These are phyloP conservation scores for Globisporangium camurandrum DNA, from an alignment of 352 stramenopile genomes.

Conservation along the genomic window DNA sequence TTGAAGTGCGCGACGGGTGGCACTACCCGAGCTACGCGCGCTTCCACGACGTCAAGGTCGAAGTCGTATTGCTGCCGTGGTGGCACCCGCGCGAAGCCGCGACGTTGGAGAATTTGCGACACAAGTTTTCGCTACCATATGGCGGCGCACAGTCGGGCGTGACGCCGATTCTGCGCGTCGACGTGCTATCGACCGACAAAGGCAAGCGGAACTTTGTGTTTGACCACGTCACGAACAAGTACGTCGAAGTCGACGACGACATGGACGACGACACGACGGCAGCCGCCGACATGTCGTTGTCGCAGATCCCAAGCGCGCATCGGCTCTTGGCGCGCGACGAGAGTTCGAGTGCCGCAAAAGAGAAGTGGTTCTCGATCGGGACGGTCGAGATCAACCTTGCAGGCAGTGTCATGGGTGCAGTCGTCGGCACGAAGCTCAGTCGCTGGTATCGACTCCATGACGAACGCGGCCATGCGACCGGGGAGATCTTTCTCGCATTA, in stretches of 20 bases:
- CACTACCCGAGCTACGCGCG: slow-evolving; percentile 72
- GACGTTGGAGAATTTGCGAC: slow-evolving; percentile 60
- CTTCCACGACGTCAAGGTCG: slow-evolving; percentile 81
- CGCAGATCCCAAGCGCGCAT: slow-evolving; percentile 11
- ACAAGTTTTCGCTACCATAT: slow-evolving; percentile 80
- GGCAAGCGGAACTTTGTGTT: slow-evolving; percentile 81
- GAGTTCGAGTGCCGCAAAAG: slow-evolving; percentile 40
- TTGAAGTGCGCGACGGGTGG: slow-evolving; percentile 83
- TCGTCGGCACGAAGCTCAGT: slow-evolving; percentile 55
- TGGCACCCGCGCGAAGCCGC: slow-evolving; percentile 74
- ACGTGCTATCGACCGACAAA: slow-evolving; percentile 60
- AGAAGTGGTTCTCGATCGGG: slow-evolving; percentile 71
- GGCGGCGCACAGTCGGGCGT: slow-evolving; percentile 81
- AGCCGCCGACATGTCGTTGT: slow-evolving; percentile 5
- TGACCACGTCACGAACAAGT: slow-evolving; percentile 78
- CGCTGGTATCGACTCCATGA: slow-evolving; percentile 83
- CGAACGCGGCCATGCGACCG: slow-evolving; percentile 65
- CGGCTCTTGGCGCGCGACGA: slow-evolving; percentile 33
- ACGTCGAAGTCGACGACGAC: slow-evolving; percentile 76
- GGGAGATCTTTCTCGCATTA: slow-evolving; percentile 78
- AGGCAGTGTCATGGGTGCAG: slow-evolving; percentile 75
- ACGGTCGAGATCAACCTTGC: slow-evolving; percentile 81
- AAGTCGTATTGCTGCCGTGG: slow-evolving; percentile 81
- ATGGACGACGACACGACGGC: slow-evolving; percentile 31
- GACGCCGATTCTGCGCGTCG: slow-evolving; percentile 75